Conservation (phyloP, 139 green algal species). For the Diplosphaera chodatii region DNA sequence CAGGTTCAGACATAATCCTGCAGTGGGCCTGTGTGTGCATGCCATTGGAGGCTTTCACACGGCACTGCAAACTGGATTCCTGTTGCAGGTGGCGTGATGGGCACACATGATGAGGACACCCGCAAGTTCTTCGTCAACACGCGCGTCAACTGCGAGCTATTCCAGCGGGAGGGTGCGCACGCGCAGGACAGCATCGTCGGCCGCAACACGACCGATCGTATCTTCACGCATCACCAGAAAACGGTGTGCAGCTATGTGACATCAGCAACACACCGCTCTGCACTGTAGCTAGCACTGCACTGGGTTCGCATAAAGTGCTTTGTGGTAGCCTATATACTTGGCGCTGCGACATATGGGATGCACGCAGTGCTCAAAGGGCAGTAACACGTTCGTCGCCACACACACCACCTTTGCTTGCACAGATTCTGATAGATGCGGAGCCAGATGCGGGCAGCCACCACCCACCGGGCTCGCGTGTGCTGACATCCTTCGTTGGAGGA, state of each 20-base stretch:
- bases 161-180: slow-evolving; percentile 19
- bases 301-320: too few species aligned
- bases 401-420: too few species aligned
- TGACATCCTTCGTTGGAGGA: slow-evolving; percentile 50
- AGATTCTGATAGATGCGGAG: neutral
- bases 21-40: too few species aligned
- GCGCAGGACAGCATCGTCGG: slow-evolving; percentile 16
- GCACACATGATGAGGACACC: slow-evolving; percentile 51
- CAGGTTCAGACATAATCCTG: neutral
- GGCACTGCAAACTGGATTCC: neutral
- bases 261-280: too few species aligned
- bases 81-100: slow-evolving; percentile 39
- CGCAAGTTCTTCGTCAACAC: slow-evolving; percentile 37
- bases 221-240: slow-evolving; percentile 63
- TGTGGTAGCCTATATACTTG: too few species aligned
- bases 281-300: too few species aligned
- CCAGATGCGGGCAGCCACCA: neutral
- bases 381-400: too few species aligned
- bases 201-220: slow-evolving; percentile 14
- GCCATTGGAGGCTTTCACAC: too few species aligned
- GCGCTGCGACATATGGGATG: too few species aligned
- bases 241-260: neutral
- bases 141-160: slow-evolving; percentile 35
- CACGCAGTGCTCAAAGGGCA: too few species aligned
- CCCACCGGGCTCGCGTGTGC: slow-evolving; percentile 1